A percentile compares a stretch with the other conserved stretches of the same genome.
phyloP scores from a whole-genome alignment of 345 rosid genomes.

The Populus ilicifolia region DNA sequence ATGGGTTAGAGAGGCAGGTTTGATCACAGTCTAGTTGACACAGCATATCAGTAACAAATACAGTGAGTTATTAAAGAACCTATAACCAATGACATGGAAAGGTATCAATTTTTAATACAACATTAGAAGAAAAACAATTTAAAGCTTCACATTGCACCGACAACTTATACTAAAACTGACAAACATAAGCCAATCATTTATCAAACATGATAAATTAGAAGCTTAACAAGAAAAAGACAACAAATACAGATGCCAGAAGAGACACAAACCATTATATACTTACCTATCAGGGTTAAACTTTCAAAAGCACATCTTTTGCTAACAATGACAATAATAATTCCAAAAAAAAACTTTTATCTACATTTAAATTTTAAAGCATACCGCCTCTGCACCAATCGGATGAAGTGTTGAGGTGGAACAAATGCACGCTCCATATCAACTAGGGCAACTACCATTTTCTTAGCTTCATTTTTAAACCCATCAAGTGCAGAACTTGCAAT shows the following conservation, averaged over 20 bases:
- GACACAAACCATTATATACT: neutral
- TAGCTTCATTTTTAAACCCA: constrained; percentile 86
- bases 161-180: neutral
- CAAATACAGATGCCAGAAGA: neutral
- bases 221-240: neutral
- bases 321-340: neutral
- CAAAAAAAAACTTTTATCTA: neutral
- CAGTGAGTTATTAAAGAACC: neutral
- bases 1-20: neutral
- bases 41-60: neutral
- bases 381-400: constrained; percentile 96
- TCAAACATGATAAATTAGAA: neutral
- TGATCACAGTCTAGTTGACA: neutral
- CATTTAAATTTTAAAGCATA: constrained; percentile 25
- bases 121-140: neutral
- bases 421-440: constrained; percentile 99
- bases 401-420: constrained; percentile 99
- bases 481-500: constrained; percentile 91
- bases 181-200: neutral
- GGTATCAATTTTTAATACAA: neutral
- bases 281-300: neutral
- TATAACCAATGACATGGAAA: neutral
- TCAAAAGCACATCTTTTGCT: neutral
- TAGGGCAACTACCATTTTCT: constrained; percentile 92
- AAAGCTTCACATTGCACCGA: neutral